Evolutionary conservation across 2,329 filamentous ascomycete species (phyloP), one percentile per base, ranked within the genome.

Genomic region (Metarhizium rileyi): DNA sequence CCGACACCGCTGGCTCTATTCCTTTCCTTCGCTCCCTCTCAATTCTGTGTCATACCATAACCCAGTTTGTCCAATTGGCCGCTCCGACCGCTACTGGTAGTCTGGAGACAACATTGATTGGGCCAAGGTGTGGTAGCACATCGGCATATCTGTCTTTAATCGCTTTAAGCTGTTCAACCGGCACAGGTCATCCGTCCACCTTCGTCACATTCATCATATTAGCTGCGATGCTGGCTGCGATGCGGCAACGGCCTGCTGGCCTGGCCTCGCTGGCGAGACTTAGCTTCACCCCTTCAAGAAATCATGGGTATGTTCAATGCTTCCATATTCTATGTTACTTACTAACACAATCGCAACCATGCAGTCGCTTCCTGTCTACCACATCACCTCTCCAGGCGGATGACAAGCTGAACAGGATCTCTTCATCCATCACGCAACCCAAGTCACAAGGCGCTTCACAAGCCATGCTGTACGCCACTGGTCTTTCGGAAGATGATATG

Each of bases 361-460:
- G 12, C 40, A 78, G 75, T 51, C 77, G 77, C 48, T 64, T 71
- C 53, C 66, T 81, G 48, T 77, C 74, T 38, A 67, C 71, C 42
- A 77, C 78, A 18, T 59, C 74, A 27, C 63, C 73, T 57, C 68
- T 71, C 54, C 71, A 64, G 56, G 60, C 68, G 57, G 71, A 81
- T 52, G 71, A 77, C 42, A 68, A 75, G 59, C 80, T 95, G 67
- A 98, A 98, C 77, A 88, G 81, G 67, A 76, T 91, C 65, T 96
- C 90, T 53, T 74, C 81, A 53, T 69, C 75, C 65, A 91, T 98
- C 73, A 98, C 93, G 25, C 90, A 97, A 72, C 91, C 90, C 65
- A 97, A 96, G 74, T 93, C 91, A 30, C 93, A 98, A 74, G 93
- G 93, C 59, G 93, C 94, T 49, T 97, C 93, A 40, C 93, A 98